Evolutionary conservation across 1,139 yeast species (phyloP).

Genomic region (Candida frijolesensis): DNA sequence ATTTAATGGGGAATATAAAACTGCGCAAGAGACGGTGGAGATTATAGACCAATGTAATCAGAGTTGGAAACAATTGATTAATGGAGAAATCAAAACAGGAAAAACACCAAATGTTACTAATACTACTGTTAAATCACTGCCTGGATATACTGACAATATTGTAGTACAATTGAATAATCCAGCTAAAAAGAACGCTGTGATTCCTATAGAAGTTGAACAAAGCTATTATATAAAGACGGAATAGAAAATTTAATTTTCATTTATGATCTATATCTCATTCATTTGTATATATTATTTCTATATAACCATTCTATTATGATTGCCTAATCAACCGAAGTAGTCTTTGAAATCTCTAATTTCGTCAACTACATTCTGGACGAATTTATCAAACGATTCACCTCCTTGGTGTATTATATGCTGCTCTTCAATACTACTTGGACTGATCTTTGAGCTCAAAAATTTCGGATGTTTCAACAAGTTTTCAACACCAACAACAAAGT

Average conservation of each 20-base stretch:
- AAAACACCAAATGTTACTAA: conserved; percentile 52
- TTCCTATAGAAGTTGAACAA: conserved; percentile 26
- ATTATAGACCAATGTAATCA: conserved; percentile 69
- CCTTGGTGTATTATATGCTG: conserved; percentile 51
- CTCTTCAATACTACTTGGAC: conserved; percentile 67
- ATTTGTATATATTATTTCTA: background rate
- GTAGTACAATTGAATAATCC: conserved; percentile 20
- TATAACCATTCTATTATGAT: background rate
- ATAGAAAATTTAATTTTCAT: background rate
- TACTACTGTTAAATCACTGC: conserved; percentile 62
- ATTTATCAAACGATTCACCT: conserved; percentile 39
- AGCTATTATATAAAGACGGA: conserved; percentile 16
- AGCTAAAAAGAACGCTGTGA: conserved; percentile 26
- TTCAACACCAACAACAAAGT: conserved; percentile 57
- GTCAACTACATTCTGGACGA: conserved; percentile 52
- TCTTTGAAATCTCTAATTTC: conserved; percentile 61
- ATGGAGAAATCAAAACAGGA: conserved; percentile 51
- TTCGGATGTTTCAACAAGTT: conserved; percentile 85
- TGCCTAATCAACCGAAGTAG: conserved; percentile 24
- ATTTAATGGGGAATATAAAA: conserved; percentile 77
- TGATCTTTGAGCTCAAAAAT: conserved; percentile 69
- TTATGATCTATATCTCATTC: background rate
- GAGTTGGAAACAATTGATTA: conserved; percentile 71
- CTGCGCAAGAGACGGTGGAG: conserved; percentile 71
- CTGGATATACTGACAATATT: conserved; percentile 28